Evolutionary conservation across 164 flowering plant species (phyloP).

Genomic region (Tetrastigma voinierianum): DNA sequence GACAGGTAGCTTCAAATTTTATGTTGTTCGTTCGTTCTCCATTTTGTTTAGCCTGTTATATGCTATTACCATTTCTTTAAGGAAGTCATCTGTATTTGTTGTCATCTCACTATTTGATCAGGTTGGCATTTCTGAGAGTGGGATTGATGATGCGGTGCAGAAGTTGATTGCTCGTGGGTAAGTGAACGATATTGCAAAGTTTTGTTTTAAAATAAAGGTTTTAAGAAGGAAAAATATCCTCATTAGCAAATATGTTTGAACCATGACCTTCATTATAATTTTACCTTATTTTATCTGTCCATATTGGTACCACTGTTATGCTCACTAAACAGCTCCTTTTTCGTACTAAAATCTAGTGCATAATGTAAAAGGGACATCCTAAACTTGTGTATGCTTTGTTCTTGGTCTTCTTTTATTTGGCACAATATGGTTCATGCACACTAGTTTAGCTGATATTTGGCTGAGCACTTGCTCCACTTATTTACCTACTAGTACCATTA

Average conservation of each 20-base stretch:
- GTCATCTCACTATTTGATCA: conserved; percentile 22
- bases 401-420: background rate
- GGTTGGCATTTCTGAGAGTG: conserved; percentile 97
- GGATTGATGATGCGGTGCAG: conserved; percentile 96
- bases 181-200: conserved; percentile 10
- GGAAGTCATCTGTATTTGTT: background rate
- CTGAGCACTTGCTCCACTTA: background rate
- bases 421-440: too few species aligned
- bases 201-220: too few species aligned
- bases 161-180: conserved; percentile 94
- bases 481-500: background rate
- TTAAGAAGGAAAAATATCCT: too few species aligned
- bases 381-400: background rate
- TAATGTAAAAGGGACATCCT: background rate
- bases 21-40: background rate
- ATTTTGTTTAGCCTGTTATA: background rate
- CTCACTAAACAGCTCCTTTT: background rate
- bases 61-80: background rate
- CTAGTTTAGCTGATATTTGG: background rate
- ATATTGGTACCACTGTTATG: background rate
- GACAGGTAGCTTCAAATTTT: conserved; percentile 57
- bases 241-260: too few species aligned
- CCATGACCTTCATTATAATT: too few species aligned
- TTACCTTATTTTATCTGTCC: background rate
- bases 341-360: background rate